A percentile compares a stretch with the other conserved stretches of the same genome.
These are phyloP conservation scores for Serendipita indica DNA, from an alignment of 768 basidiomycete species.

Conservation along the genomic window DNA sequence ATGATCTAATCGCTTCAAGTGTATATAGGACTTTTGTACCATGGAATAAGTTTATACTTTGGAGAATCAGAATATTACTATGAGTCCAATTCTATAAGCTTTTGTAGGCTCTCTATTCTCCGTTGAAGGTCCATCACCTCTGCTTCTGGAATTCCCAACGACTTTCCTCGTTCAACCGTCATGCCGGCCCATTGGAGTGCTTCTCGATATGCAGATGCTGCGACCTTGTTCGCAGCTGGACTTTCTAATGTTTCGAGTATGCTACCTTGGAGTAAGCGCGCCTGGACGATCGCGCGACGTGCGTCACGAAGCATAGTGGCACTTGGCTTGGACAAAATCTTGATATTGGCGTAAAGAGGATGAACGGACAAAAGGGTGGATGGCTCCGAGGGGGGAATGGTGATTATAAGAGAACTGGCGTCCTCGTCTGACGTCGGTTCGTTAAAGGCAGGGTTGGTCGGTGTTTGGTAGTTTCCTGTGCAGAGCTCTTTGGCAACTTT, in stretches of 20 bases:
- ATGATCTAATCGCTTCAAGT: too few species aligned
- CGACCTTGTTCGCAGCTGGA: neutral
- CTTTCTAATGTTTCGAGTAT: neutral
- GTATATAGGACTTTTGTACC: too few species aligned
- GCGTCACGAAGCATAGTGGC: neutral
- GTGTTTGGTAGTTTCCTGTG: neutral
- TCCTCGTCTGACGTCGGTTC: neutral
- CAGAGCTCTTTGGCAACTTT: neutral
- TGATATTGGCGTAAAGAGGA: neutral
- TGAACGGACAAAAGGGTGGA: neutral
- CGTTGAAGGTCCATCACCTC: neutral
- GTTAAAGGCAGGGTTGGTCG: neutral
- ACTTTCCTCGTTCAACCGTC: neutral
- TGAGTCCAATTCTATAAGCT: neutral
- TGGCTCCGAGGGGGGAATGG: neutral
- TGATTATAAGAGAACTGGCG: neutral
- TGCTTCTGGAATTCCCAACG: neutral
- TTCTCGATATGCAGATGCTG: neutral
- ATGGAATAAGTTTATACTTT: too few species aligned
- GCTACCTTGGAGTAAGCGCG: neutral
- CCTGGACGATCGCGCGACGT: neutral
- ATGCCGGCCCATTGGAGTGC: conserved; percentile 4
- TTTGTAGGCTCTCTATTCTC: neutral
- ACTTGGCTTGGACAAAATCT: neutral
- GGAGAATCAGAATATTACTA: too few species aligned